Evolutionary conservation across 352 stramenopile genomes (phyloP), one percentile per base, ranked within the genome.

Genomic region (Plasmopara muralis): DNA sequence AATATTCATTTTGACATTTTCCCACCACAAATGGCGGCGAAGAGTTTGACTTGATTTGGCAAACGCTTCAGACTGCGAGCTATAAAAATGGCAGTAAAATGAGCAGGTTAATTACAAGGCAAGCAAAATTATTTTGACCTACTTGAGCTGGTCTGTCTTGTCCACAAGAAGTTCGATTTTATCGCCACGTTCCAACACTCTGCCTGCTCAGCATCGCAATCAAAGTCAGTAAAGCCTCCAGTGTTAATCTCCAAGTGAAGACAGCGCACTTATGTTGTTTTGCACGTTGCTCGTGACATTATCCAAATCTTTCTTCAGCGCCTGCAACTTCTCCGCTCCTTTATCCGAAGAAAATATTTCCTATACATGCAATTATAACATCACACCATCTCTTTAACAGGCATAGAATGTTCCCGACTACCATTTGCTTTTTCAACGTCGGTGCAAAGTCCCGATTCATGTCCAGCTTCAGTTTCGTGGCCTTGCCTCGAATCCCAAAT

Each of bases 1-100:
- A 55, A 90, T 80, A 51, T 78, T 92, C 80, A 93, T 86, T 65
- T 94, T 94, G 29, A 94, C 61, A 46, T 94, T 94, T 57, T 94
- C 75, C 66, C 83, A 77, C 84, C 84, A 94, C 28, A 94, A 56
- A 41, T 89, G 76, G 18, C 82, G 82, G 7, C 82, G 84, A 6
- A 94, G 67, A 48, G 70, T 86, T 44, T 68, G 77, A 52, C 82
- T 94, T n/a, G 82, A 89, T 50, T 93, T 73, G 15, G 82, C 82
- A 62, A 94, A 94, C 2, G 77, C 79, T 29, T 82, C 65, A 0
- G 83, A 89, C 45, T 89, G 83, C 25, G 79, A 89, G 47, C 83
- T 93, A 47, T 3, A 31, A 9, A 31, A 25, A 25, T 25, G 20
- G 20, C 20, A 25, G 3, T 31, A 6, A 20, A 41, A 33, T 9